Conservation (phyloP, 139 green algal species). For the Chlorella sp. region DNA sequence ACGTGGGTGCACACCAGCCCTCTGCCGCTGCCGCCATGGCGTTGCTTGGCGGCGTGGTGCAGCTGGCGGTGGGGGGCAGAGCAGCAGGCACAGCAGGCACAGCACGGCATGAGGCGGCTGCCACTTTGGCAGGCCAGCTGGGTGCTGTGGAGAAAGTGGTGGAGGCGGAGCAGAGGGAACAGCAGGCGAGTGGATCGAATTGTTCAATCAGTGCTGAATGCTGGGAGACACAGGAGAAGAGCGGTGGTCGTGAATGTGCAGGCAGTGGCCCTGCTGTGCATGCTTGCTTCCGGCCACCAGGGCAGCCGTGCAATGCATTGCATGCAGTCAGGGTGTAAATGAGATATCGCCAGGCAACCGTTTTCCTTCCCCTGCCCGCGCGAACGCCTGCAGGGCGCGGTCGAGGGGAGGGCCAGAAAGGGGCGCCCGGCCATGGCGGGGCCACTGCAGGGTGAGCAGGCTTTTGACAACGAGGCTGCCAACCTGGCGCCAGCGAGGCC, state of each 20-base stretch:
- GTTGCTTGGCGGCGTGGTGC: background rate
- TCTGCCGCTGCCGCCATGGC: background rate
- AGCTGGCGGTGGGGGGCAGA: background rate
- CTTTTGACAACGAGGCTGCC: constrained; percentile 4
- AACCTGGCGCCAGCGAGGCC: background rate
- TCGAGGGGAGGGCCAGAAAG: background rate
- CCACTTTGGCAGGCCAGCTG: background rate
- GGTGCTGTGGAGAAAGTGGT: background rate
- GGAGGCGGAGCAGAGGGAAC: background rate
- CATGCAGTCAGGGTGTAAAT: no score
- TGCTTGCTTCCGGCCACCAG: no score
- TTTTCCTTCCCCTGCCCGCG: background rate
- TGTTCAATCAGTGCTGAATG: no score
- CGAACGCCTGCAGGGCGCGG: background rate
- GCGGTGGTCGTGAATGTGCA: no score
- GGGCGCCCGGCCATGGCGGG: background rate
- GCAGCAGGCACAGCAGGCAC: background rate
- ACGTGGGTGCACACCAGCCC: background rate
- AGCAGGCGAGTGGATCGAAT: background rate
- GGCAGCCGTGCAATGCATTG: no score
- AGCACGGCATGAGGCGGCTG: background rate
- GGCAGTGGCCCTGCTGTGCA: no score
- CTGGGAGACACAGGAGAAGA: no score
- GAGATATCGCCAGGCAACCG: no score
- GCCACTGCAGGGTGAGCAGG: background rate